Percentiles rank a stretch among this genome's conserved stretches.
These are phyloP conservation scores for Phyllosticta citrichinensis DNA, from an alignment of 2,329 filamentous ascomycete species.

Conservation along the genomic window DNA sequence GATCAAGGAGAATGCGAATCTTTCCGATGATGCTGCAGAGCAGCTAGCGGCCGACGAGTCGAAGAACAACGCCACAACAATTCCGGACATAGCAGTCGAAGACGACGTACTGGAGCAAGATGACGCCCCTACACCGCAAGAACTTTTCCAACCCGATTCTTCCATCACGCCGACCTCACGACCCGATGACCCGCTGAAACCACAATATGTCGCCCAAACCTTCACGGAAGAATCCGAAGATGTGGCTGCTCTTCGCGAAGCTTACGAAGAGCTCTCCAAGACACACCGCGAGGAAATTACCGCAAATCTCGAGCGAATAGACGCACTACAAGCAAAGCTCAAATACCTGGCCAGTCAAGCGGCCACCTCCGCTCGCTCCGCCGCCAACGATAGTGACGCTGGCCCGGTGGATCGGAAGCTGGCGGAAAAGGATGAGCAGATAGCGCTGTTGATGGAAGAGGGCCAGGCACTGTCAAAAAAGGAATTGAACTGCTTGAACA, in stretches of 20 bases:
- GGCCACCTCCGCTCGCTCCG: slow-evolving; percentile 62
- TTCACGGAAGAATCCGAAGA: slow-evolving; percentile 16
- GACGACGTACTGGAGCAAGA: neutral
- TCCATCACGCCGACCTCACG: neutral
- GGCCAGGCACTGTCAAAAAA: slow-evolving; percentile 78
- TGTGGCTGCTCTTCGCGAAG: slow-evolving; percentile 39
- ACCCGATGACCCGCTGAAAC: neutral
- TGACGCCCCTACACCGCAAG: neutral
- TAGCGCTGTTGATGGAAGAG: slow-evolving; percentile 83
- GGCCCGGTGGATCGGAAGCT: slow-evolving; percentile 68
- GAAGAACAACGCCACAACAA: neutral
- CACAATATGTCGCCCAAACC: neutral
- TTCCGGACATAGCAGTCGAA: neutral
- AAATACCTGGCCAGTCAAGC: slow-evolving; percentile 78
- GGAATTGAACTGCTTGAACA: slow-evolving; percentile 73
- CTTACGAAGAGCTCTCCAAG: slow-evolving; percentile 41
- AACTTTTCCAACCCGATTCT: neutral
- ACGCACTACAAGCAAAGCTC: slow-evolving; percentile 83
- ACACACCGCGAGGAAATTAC: slow-evolving; percentile 75
- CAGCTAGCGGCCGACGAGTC: neutral
- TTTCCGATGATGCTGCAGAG: neutral
- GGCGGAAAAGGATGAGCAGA: slow-evolving; percentile 82
- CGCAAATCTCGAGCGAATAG: slow-evolving; percentile 76
- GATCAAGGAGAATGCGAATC: neutral
- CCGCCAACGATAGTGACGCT: slow-evolving; percentile 49